Base-by-base conservation (phyloP, 129 eudicot genomes). In the Pseudognaphalium luteoalbum region DNA sequence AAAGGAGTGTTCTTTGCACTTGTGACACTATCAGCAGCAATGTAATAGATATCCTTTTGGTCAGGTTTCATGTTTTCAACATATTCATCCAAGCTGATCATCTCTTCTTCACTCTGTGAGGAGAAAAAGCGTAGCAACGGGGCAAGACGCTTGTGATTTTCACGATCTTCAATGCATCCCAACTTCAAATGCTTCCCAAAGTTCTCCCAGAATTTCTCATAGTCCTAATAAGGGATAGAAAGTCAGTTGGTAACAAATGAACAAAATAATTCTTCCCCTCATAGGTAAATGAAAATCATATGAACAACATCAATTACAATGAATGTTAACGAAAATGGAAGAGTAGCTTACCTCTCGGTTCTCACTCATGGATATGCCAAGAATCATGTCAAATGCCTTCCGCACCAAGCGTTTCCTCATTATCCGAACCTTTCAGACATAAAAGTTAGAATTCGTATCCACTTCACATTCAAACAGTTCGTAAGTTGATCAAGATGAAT, bases 311-410 rank as follows among this genome's bases (percentile, higher is more conserved):
- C n/a, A 47, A 47, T 14, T 47, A 47, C 17, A 47, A 47, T 63
- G 20, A 16, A 16, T 20, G 28, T 41, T 41, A 41, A 2, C 4
- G 47, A 41, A 14, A 41, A 41, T 9, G 59, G n/a, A 42, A 44
- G 41, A 75, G 8, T 42, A 8, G 70, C 60, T 71, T 91, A 91
- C 99, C 66, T 91, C 99, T 70, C 83, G 85, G 66, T 94, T 85
- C 83, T 91, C 99, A 47, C 99, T 94, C 86, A 89, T 74, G 16
- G 96, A 76, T 59, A 94, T 84, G 71, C 99, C 97, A 59, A 81
- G 89, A 73, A 94, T 91, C 99, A 94, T 91, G 81, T 94, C 99
- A 44, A 94, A 94, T 15, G 99, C 96, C 85, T 94, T 94, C 65
- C 93, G 85, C 14, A 94, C 97, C 89, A 91, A 83, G 22, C 99